Percentiles rank a stretch among this genome's conserved stretches.
These are phyloP conservation scores for Cydonia oblonga DNA, from an alignment of 331 rosid species.

Conservation along the genomic window DNA sequence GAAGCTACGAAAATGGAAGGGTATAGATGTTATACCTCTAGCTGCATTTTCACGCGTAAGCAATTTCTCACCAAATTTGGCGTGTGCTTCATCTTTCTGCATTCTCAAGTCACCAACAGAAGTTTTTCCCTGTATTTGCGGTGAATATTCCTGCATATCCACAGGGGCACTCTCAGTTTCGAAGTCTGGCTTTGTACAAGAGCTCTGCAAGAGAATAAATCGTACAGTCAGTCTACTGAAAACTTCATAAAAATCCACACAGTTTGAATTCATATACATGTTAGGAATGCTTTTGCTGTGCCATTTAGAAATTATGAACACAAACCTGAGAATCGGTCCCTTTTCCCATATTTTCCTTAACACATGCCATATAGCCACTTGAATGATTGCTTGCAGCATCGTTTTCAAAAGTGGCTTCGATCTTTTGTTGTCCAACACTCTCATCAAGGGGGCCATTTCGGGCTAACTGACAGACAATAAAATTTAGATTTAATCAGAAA, in stretches of 20 bases:
- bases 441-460: slow-evolving; percentile 42
- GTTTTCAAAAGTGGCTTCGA: slow-evolving; percentile 73
- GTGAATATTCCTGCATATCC: slow-evolving; percentile 3
- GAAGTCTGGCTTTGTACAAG: slow-evolving; percentile 79
- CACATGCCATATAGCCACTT: slow-evolving; percentile 41
- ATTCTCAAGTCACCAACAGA: not conserved
- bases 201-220: slow-evolving; percentile 68
- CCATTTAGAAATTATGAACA: slow-evolving; percentile 1
- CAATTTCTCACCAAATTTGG: slow-evolving; percentile 25
- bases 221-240: slow-evolving; percentile 17
- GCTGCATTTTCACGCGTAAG: slow-evolving; percentile 28
- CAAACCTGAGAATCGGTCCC: slow-evolving; percentile 92
- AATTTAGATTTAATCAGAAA: slow-evolving; percentile 8
- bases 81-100: slow-evolving; percentile 34
- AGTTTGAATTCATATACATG: not conserved
- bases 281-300: not conserved
- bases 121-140: slow-evolving; percentile 24
- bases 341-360: slow-evolving; percentile 54
- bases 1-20: not conserved
- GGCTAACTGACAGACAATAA: slow-evolving; percentile 34
- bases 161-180: slow-evolving; percentile 50
- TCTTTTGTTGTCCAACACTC: slow-evolving; percentile 45
- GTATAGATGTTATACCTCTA: slow-evolving; percentile 39
- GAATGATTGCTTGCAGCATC: slow-evolving; percentile 63
- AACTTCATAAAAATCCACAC: slow-evolving; percentile 11